phyloP scores from a whole-genome alignment of 164 flowering plant genomes.

The Brasenia schreberi region DNA sequence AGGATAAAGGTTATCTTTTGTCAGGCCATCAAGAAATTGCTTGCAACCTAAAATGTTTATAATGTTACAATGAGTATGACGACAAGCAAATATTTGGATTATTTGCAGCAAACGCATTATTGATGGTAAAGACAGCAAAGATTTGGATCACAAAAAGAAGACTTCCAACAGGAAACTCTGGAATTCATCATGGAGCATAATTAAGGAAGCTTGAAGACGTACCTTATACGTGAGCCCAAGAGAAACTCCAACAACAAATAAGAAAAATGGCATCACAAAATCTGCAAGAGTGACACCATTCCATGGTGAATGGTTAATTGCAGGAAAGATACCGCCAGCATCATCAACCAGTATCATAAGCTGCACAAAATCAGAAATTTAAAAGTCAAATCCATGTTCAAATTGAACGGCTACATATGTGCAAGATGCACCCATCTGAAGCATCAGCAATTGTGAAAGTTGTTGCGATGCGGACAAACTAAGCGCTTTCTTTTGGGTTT shows the following conservation, averaged over 20 bases:
- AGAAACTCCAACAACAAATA: slow-evolving; percentile 72
- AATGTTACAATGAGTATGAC: not conserved
- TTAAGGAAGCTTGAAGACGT: slow-evolving; percentile 3
- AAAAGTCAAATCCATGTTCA: not conserved
- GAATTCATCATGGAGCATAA: too few species aligned
- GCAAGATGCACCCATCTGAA: not conserved
- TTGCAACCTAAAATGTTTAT: not conserved
- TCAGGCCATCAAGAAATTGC: too few species aligned
- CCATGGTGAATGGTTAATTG: slow-evolving; percentile 79
- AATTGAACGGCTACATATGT: not conserved
- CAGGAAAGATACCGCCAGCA: slow-evolving; percentile 54
- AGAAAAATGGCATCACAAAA: slow-evolving; percentile 78
- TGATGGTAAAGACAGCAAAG: too few species aligned
- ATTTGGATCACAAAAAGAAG: too few species aligned
- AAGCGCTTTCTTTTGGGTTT: not conserved
- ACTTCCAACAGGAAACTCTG: too few species aligned
- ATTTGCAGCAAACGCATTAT: not conserved
- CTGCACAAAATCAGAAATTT: slow-evolving; percentile 20
- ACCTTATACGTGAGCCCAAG: slow-evolving; percentile 67
- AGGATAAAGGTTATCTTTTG: too few species aligned
- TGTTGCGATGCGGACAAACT: not conserved
- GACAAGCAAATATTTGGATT: not conserved
- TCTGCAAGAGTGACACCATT: slow-evolving; percentile 66
- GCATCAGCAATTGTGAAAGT: not conserved
- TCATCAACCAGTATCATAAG: slow-evolving; percentile 72